Evolutionary conservation across 306 rosid genomes (phyloP), one percentile per base, ranked within the genome.

Genomic region (Abrus precatorius): DNA sequence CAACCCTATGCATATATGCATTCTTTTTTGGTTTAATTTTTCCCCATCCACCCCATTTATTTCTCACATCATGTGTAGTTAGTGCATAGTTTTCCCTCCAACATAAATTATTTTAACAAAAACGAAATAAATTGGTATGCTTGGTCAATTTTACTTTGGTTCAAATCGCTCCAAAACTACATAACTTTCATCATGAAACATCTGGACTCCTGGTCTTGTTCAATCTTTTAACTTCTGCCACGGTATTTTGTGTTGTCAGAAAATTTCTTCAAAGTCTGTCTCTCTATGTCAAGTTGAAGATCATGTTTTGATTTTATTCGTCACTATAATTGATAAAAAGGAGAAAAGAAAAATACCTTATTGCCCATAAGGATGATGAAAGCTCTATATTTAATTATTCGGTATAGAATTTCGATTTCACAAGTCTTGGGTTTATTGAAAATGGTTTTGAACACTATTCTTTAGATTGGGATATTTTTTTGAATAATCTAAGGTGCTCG

Each of bases 401-500:
- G 64, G 65, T 38, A 4, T 8, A 34, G 66, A 61, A 13, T 71
- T 63, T 63, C 20, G 30, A 64, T n/a, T 41, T 47, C 57, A 11
- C 6, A 73, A 59, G 65, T 66, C 61, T 79, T 72, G 5, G 72
- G 66, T 56, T 11, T 27, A 66, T 40, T 70, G 65, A 28, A 80
- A 75, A 75, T 11, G n/a, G 6, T 33, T 41, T 56, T 50, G 60
- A 30, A 38, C 27, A 11, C 64, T 61, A 27, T 32, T 75, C 27
- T 6, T 75, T 29, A 8, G 28, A n/a, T 48, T 41, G 64, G 49
- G 28, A 41, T 13, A 13, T 10, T 30, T 47, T 33, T 41, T 30
- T 34, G 29, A 72, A 69, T 79, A 12, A 70, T 84, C 64, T 54
- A 71, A 82, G 40, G 67, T 72, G 62, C 20, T 77, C 12, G 8